phyloP scores from a whole-genome alignment of 2,329 filamentous ascomycete genomes.

The Alternaria ventricosa region DNA sequence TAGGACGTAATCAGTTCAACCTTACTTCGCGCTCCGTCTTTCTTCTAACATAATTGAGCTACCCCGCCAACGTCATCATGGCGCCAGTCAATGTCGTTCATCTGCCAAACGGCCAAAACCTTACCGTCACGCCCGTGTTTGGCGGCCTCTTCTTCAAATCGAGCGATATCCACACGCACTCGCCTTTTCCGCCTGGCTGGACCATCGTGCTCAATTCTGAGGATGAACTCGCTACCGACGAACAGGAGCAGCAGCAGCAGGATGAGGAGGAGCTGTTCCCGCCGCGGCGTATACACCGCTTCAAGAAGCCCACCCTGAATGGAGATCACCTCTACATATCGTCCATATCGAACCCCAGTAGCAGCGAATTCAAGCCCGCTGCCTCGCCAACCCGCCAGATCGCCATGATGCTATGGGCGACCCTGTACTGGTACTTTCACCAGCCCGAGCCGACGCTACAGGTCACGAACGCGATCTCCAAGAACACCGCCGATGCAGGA shows the following conservation, averaged over 20 bases:
- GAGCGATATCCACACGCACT: slow-evolving; percentile 70
- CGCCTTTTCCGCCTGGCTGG: slow-evolving; percentile 85
- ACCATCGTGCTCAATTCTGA: slow-evolving; percentile 84
- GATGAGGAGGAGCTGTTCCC: slow-evolving; percentile 38
- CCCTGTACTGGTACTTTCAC: slow-evolving; percentile 97
- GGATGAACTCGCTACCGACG: slow-evolving; percentile 36
- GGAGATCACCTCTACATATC: slow-evolving; percentile 90
- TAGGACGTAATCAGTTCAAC: not conserved
- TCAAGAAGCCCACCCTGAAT: slow-evolving; percentile 74
- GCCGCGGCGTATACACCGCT: slow-evolving; percentile 65
- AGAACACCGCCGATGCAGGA: slow-evolving; percentile 68
- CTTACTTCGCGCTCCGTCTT: slow-evolving; percentile 1
- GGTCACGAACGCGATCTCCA: slow-evolving; percentile 68
- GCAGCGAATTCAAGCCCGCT: slow-evolving; percentile 77
- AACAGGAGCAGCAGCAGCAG: slow-evolving; percentile 41
- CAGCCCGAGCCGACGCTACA: slow-evolving; percentile 74
- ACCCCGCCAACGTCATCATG: slow-evolving; percentile 47
- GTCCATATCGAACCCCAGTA: slow-evolving; percentile 84
- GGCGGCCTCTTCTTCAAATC: slow-evolving; percentile 91
- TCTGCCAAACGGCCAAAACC: slow-evolving; percentile 85
- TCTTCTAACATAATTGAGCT: slow-evolving; percentile 13
- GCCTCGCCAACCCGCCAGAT: slow-evolving; percentile 86
- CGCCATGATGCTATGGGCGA: slow-evolving; percentile 96
- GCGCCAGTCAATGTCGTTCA: slow-evolving; percentile 61
- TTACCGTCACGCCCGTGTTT: slow-evolving; percentile 84